These are phyloP conservation scores for Psilocybe mexicana DNA, from an alignment of 1,284 basidiomycete genomes.

Conservation along the genomic window DNA sequence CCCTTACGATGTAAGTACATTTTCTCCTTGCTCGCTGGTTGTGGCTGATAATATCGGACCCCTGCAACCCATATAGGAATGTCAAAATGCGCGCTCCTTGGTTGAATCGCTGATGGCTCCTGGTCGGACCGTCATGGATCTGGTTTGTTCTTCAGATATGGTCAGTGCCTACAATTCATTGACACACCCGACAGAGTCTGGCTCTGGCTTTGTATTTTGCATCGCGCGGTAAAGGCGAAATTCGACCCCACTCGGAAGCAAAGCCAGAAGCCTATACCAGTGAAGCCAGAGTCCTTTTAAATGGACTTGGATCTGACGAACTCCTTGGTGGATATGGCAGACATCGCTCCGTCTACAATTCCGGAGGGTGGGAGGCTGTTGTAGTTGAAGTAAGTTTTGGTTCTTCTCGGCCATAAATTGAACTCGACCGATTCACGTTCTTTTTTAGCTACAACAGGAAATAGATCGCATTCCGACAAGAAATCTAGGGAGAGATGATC, in stretches of 20 bases:
- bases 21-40: not conserved
- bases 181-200: conserved; percentile 63
- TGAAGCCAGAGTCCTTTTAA: conserved; percentile 81
- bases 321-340: conserved; percentile 92
- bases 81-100: conserved; percentile 49
- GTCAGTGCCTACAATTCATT: not conserved
- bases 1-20: conserved; percentile 64
- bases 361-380: conserved; percentile 70
- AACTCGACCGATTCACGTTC: not conserved
- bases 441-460: conserved; percentile 80
- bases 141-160: conserved; percentile 53
- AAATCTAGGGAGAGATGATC: conserved; percentile 93
- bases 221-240: conserved; percentile 70
- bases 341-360: conserved; percentile 77
- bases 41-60: not conserved
- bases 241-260: conserved; percentile 39
- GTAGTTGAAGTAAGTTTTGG: conserved; percentile 69
- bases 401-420: not conserved
- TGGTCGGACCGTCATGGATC: conserved; percentile 86
- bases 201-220: conserved; percentile 94
- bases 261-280: conserved; percentile 62
- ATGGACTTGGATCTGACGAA: conserved; percentile 95
- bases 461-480: conserved; percentile 87
- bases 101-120: conserved; percentile 84
- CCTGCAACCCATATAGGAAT: conserved; percentile 51